Evolutionary conservation across 73 alveolate species (phyloP), one percentile per base, ranked within the genome.

Genomic region (Paramecium bursaria): DNA sequence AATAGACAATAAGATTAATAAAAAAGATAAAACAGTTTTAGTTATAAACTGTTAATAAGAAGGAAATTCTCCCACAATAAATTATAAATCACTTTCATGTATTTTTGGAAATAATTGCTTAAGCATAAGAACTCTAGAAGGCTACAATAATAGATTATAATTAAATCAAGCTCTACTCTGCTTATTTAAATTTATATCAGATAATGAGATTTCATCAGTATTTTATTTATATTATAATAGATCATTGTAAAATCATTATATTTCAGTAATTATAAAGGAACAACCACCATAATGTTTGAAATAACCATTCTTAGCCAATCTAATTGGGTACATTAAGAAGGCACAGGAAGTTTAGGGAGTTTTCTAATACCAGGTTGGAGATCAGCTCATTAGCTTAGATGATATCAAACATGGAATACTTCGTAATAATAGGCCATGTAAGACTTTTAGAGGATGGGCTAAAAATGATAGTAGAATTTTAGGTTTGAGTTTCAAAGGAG

Each of bases 331-430:
- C 1, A 25, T 14, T 3, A 25, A n/a, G 7, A n/a, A 51, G 27
- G 11, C 2, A 14, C 27, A 25, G 30, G 74, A 53, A 17, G 44
- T 54, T 4, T 75, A 53, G 22, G 87, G 47, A 0, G 73, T 33
- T n/a, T 90, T 90, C 86, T 90, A 44, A 29, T 90, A 90, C 73
- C n/a, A 75, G 50, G 74, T 90, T 55, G 94, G 89, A 21, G 90
- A 88, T 9, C 50, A 26, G 14, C 85, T 77, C 73, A 90, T 67
- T 50, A 92, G 92, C 39, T 54, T 92, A 15, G 93, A 86, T 1
- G 94, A 92, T 19, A 42, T 92, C 42, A 92, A 92, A 88, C 97
- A 92, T 75, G 97, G 97, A 15, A 61, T 92, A 1, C 77, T 92
- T 10, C 57, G 97, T 57, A 92, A 91, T 1, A 92, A 92, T 75